A percentile compares a stretch with the other conserved stretches of the same genome.
These are phyloP conservation scores for Sphagnum tenellum DNA, from an alignment of 225 moss, liverwort and hornwort species.

Conservation along the genomic window DNA sequence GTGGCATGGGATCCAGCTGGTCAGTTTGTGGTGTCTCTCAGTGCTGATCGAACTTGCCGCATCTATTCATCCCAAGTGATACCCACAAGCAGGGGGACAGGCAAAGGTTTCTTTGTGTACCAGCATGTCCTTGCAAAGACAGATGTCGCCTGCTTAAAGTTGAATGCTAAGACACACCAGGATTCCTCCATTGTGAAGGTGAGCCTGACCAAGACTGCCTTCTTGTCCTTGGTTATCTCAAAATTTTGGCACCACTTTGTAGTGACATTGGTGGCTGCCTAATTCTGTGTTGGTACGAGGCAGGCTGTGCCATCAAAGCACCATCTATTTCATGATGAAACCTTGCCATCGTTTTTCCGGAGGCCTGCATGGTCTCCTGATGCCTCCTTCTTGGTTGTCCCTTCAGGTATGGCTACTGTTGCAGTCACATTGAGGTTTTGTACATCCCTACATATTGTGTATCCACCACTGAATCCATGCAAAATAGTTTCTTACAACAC, in stretches of 20 bases:
- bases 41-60: slow-evolving; percentile 91
- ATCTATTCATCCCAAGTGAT: slow-evolving; percentile 57
- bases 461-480: no score
- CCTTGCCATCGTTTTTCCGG: slow-evolving; percentile 92
- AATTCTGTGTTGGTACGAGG: neutral
- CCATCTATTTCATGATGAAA: slow-evolving; percentile 86
- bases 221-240: no score
- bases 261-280: no score
- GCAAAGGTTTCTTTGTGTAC: slow-evolving; percentile 36
- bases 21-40: slow-evolving; percentile 74
- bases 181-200: slow-evolving; percentile 27
- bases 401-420: slow-evolving; percentile 43
- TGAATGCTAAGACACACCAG: slow-evolving; percentile 21
- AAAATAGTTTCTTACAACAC: no score
- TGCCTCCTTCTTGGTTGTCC: slow-evolving; percentile 74
- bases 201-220: neutral
- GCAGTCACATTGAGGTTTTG: no score
- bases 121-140: slow-evolving; percentile 58
- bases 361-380: slow-evolving; percentile 95
- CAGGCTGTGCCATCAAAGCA: slow-evolving; percentile 40
- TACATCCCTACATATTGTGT: no score
- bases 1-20: slow-evolving; percentile 89
- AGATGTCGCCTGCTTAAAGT: slow-evolving; percentile 19
- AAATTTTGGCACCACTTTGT: no score
- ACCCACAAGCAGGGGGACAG: slow-evolving; percentile 22